Percentiles rank a stretch among this genome's conserved stretches.
These are phyloP conservation scores for Phaeolepiota aurea DNA, from an alignment of 768 basidiomycete species.

Conservation along the genomic window DNA sequence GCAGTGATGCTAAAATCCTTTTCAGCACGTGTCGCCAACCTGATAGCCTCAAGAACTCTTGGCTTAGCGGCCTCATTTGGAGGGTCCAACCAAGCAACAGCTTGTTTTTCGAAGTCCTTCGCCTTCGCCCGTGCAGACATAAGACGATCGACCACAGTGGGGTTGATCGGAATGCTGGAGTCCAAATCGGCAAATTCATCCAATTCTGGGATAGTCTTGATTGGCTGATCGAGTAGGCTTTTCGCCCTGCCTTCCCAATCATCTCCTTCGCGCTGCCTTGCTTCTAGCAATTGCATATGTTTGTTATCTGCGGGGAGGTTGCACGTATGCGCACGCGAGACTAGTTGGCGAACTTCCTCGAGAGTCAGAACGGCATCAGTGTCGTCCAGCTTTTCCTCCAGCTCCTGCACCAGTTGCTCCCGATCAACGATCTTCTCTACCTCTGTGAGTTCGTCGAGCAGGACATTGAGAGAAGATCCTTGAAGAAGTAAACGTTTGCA, in stretches of 20 bases:
- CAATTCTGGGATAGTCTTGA: conserved; percentile 71
- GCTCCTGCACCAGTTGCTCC: conserved; percentile 66
- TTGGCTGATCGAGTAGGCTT: conserved; percentile 53
- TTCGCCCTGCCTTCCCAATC: conserved; percentile 74
- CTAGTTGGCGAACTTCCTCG: conserved; percentile 67
- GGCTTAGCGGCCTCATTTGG: conserved; percentile 50
- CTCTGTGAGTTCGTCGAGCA: conserved; percentile 68
- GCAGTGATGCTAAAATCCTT: conserved; percentile 70
- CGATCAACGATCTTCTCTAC: conserved; percentile 78
- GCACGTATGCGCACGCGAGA: conserved; percentile 64
- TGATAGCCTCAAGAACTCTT: conserved; percentile 58
- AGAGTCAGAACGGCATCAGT: conserved; percentile 46
- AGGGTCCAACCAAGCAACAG: conserved; percentile 58
- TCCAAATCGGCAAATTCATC: conserved; percentile 65
- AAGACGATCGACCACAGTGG: conserved; percentile 56
- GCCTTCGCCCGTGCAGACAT: conserved; percentile 59
- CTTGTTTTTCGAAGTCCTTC: conserved; percentile 74
- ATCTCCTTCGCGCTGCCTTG: conserved; percentile 57
- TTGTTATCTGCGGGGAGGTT: conserved; percentile 58
- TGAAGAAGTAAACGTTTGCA: conserved; percentile 66
- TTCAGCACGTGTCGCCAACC: conserved; percentile 62
- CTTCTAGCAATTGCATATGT: conserved; percentile 54
- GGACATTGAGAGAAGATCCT: conserved; percentile 74
- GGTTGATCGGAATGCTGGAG: conserved; percentile 60
- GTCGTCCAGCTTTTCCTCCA: conserved; percentile 70